Base-by-base conservation (phyloP, 1,284 basidiomycete species). In the Kalmanozyma brasiliensis region DNA sequence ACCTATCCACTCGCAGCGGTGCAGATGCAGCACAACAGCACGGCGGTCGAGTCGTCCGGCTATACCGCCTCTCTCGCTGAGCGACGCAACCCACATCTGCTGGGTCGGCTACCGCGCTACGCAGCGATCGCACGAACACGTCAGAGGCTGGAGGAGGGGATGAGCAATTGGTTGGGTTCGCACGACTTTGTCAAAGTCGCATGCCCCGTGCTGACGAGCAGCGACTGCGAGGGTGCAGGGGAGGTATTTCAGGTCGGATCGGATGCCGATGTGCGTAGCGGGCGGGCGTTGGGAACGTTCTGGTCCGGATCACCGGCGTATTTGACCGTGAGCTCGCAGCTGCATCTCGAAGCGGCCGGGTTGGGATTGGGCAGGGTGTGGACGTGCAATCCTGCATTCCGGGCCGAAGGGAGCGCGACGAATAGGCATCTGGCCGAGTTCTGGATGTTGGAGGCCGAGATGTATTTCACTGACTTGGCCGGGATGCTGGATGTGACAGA, bases 171-270 rank as follows among this genome's bases (percentile, higher is more conserved):
- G 13, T 33, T 66, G 14, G 13, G 41, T 1, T 4, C 3, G 10
- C 20, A 91, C 83, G 91, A 89, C 29, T 98, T 96, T 81, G 84
- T 86, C 42, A 88, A 91, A 74, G 86, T 88, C 16, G 89, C 95
- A 72, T 90, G 93, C 0, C 95, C 96, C 1, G 86, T 98, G 38
- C 84, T 97, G 34, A 98, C 95, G 0, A 88, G 89, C 8, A 93
- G 89, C 67, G 96, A 98, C 82, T 95, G 94, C 70, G 95, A 98
- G 85, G 96, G 95, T n/a, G 94, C 91, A 4, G 95, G 96, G 17
- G 94, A 98, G 83, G 89, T 91, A 1, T 98, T 98, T 82, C 87
- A 87, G 13, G 85, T 97, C 17, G 74, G 69, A 0, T n/a, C 88
- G 88, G 70, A 69, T 51, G 24, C 67, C 14, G 74, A 81, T 22